A percentile compares a stretch with the other conserved stretches of the same genome.
phyloP scores from a whole-genome alignment of 2,329 filamentous ascomycete genomes.

The Colletotrichum scovillei region DNA sequence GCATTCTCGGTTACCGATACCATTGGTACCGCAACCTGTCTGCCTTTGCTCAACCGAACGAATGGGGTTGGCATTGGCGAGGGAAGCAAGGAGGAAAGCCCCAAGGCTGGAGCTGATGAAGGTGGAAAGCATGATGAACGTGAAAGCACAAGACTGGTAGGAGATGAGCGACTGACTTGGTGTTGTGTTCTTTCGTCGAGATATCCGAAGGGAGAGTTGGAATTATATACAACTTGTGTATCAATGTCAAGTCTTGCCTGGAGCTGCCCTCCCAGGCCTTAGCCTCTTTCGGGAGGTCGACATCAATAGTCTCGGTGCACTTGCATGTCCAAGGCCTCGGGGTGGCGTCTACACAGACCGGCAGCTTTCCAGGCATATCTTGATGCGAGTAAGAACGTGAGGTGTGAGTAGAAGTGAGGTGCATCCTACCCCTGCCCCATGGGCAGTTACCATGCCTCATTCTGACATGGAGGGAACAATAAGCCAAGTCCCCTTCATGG shows the following conservation, averaged over 20 bases:
- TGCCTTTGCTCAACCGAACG: slow-evolving; percentile 9
- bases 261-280: not conserved
- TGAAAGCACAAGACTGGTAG: not conserved
- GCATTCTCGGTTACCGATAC: slow-evolving; percentile 44
- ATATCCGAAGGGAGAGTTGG: not conserved
- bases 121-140: slow-evolving; percentile 14
- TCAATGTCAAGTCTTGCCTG: not conserved
- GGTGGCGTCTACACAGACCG: slow-evolving; percentile 11
- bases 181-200: slow-evolving; percentile 3
- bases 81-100: slow-evolving; percentile 23
- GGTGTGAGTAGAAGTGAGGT: slow-evolving; percentile 19
- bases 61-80: slow-evolving; percentile 23
- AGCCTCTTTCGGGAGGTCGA: slow-evolving; percentile 2
- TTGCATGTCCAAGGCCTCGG: slow-evolving; percentile 19
- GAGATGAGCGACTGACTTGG: slow-evolving; percentile 28
- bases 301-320: slow-evolving; percentile 29
- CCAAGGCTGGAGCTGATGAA: slow-evolving; percentile 16
- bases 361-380: slow-evolving; percentile 6
- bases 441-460: slow-evolving; percentile 9
- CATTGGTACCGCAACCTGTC: slow-evolving; percentile 42
- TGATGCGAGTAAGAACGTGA: slow-evolving; percentile 28
- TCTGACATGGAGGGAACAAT: slow-evolving; percentile 34
- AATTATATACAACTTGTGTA: slow-evolving; percentile 31
- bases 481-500: slow-evolving; percentile 1
- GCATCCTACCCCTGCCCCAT: slow-evolving; percentile 16